Evolutionary conservation across 2,329 filamentous ascomycete genomes (phyloP).

Genomic region (Pestalotiopsis sp.): DNA sequence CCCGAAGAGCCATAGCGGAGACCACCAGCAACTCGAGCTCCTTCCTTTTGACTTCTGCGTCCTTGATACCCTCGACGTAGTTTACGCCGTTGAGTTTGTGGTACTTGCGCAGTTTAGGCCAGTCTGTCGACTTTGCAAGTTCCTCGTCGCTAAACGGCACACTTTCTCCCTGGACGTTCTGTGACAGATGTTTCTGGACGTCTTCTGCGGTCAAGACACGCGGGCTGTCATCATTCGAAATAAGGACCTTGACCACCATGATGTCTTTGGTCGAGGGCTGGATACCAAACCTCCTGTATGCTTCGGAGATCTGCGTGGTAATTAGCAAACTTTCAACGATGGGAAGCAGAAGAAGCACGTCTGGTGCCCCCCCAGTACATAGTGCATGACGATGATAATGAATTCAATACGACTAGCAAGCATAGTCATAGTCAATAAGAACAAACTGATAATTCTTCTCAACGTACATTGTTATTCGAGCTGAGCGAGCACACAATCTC

Average conservation of each 20-base stretch:
- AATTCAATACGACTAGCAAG: not conserved
- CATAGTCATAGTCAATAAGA: not conserved
- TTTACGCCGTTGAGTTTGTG: conserved; percentile 78
- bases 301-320: conserved; percentile 75
- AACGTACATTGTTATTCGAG: conserved; percentile 74
- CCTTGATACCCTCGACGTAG: conserved; percentile 48
- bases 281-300: conserved; percentile 88
- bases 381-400: not conserved
- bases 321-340: not conserved
- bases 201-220: conserved; percentile 39
- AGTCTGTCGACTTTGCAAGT: conserved; percentile 63
- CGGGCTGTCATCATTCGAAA: conserved; percentile 32
- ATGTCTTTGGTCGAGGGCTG: conserved; percentile 69
- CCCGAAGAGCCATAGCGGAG: conserved; percentile 77
- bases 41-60: conserved; percentile 44
- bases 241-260: conserved; percentile 79
- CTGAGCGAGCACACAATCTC: conserved; percentile 84
- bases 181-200: conserved; percentile 60
- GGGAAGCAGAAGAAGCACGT: not conserved
- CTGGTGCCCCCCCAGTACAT: not conserved
- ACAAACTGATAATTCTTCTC: not conserved
- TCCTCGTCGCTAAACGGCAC: conserved; percentile 64
- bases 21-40: conserved; percentile 72
- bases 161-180: conserved; percentile 63
- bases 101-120: conserved; percentile 74